Evolutionary conservation across 371 early-diverging fungal species (phyloP).

Genomic region (Mortierella polycephala): DNA sequence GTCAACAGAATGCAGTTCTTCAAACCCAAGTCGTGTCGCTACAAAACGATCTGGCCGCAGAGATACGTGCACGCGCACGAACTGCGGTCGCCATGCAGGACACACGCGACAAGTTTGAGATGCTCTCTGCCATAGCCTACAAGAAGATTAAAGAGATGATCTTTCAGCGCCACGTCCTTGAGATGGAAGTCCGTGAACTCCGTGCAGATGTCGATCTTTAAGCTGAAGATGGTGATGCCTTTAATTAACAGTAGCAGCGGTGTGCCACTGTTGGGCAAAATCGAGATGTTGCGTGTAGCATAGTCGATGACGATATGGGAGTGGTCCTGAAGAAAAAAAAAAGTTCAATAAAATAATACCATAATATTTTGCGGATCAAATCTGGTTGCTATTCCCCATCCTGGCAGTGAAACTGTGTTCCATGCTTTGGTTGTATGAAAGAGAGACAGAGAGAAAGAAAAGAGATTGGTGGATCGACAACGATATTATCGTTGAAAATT

Average conservation of each 20-base stretch:
- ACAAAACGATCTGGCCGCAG: conserved; percentile 59
- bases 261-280: not conserved
- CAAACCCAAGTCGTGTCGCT: conserved; percentile 39
- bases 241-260: not conserved
- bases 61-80: conserved; percentile 55
- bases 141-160: conserved; percentile 63
- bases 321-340: too few relatives aligned
- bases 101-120: conserved; percentile 63
- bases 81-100: conserved; percentile 60
- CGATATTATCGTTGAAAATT: too few relatives aligned
- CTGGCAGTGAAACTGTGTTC: too few relatives aligned
- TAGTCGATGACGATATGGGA: too few relatives aligned
- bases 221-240: not conserved
- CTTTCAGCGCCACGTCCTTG: conserved; percentile 51
- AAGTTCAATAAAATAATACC: too few relatives aligned
- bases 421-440: too few relatives aligned
- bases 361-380: too few relatives aligned
- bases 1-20: conserved; percentile 29
- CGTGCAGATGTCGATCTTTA: conserved; percentile 37
- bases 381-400: too few relatives aligned
- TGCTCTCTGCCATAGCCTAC: conserved; percentile 63
- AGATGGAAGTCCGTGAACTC: conserved; percentile 49
- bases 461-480: too few relatives aligned
- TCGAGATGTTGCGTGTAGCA: not conserved
- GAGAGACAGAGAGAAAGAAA: too few relatives aligned